Evolutionary conservation across 768 basidiomycete genomes (phyloP), one percentile per base, ranked within the genome.

Genomic region (Rhizopogon salebrosus): DNA sequence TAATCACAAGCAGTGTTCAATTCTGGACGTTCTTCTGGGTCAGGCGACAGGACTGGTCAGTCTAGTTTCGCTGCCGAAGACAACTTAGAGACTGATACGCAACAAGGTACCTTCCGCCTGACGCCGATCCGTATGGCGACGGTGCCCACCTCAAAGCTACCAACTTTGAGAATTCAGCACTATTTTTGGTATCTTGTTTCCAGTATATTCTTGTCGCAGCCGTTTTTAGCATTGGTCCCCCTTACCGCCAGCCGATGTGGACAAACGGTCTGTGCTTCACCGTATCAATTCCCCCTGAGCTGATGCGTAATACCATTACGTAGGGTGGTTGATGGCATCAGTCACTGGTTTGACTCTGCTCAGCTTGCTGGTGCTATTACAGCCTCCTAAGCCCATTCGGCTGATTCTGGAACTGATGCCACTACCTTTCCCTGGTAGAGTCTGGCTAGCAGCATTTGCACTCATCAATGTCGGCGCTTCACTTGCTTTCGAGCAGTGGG

Each of bases 141-240:
- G 80, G 77, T 54, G 80, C 86, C 67, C 83, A 91, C 60, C 76
- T 98, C 40, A 82, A 92, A 54, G 85, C 92, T 20, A 82, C 73
- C 38, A 98, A 95, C 66, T 95, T 80, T 62, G 97, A 98, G 68
- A 98, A 99, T 66, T 85, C 97, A 5, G 83, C 80, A 26, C 70
- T 99, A 52, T 99, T 99, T 73, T 70, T 98, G 58, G 75, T 98
- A 40, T 98, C 97, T 9, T 97, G 93, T 56, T 98, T 98, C 83
- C 97, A 99, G 72, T 99, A 99, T 68, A 92, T 98, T 62, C 75
- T 98, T 45, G 91, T 97, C 7, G 97, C 95, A 11, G 95, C 87
- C 0, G 93, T 98, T 0, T 99, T 98, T 73, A 95, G 92, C 66
- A 97, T 98, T 59, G 97, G 97, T 0, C 95, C 95, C 3, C 97